These are phyloP conservation scores for Aureobasidium lini DNA, from an alignment of 2,329 filamentous ascomycete genomes.

Conservation along the genomic window DNA sequence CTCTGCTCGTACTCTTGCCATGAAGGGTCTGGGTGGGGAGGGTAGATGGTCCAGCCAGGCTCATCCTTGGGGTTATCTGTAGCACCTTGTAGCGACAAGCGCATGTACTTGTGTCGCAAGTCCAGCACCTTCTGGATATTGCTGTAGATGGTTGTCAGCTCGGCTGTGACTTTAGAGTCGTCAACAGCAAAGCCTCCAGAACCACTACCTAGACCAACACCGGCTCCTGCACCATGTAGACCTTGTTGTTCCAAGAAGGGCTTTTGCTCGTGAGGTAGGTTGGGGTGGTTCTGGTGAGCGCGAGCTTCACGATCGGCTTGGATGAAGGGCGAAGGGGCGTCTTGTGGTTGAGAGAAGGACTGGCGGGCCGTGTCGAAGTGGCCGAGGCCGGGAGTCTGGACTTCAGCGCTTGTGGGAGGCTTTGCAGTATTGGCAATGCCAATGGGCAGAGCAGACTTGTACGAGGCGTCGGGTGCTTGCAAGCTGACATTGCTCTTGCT, in stretches of 20 bases:
- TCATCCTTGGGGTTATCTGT: conserved; percentile 85
- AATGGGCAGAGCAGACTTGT: conserved; percentile 28
- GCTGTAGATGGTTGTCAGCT: conserved; percentile 77
- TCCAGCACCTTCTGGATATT: conserved; percentile 89
- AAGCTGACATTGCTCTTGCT: conserved; percentile 29
- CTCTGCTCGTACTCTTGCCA: conserved; percentile 48
- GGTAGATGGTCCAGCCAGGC: conserved; percentile 79
- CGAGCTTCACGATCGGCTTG: conserved; percentile 42
- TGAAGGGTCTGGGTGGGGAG: conserved; percentile 80
- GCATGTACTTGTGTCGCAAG: conserved; percentile 79
- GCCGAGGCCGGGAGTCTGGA: conserved; percentile 26
- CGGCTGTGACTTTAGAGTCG: conserved; percentile 73
- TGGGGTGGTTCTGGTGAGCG: conserved; percentile 44
- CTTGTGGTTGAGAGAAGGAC: conserved; percentile 34
- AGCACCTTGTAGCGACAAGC: conserved; percentile 71
- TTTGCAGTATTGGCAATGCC: conserved; percentile 29
- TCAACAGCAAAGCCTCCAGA: conserved; percentile 59
- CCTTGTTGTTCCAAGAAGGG: conserved; percentile 48
- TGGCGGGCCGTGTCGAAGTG: conserved; percentile 22
- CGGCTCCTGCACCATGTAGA: conserved; percentile 51
- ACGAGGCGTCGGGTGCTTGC: conserved; percentile 17
- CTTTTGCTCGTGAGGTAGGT: conserved; percentile 49
- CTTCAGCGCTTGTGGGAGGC: conserved; percentile 22
- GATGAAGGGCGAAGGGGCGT: conserved; percentile 29
- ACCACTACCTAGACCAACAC: conserved; percentile 54